phyloP scores from a whole-genome alignment of 495 filamentous ascomycete genomes.

The Penicillium egyptiacum region DNA sequence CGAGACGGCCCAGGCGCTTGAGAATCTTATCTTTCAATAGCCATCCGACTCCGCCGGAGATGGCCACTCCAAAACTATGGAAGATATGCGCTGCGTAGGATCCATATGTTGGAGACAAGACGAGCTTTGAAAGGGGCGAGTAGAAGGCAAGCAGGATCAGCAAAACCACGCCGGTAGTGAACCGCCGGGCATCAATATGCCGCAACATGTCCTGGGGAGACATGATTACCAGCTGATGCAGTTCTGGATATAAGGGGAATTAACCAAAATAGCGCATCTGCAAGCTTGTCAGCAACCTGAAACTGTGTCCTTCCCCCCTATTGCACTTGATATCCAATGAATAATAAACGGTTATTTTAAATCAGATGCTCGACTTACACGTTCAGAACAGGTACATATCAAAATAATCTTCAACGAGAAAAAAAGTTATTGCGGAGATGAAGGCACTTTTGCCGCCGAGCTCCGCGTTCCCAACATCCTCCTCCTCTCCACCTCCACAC shows the following conservation, averaged over 20 bases:
- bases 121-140: conserved; percentile 71
- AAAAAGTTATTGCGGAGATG: conserved; percentile 22
- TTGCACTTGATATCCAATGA: background rate
- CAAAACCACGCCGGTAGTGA: conserved; percentile 43
- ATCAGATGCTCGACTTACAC: conserved; percentile 22
- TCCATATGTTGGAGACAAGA: conserved; percentile 83
- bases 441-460: conserved; percentile 34
- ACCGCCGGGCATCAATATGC: conserved; percentile 31
- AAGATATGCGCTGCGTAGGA: conserved; percentile 69
- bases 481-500: conserved; percentile 12
- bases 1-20: conserved; percentile 40
- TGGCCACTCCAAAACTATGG: conserved; percentile 64
- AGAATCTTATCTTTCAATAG: conserved; percentile 53
- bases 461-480: conserved; percentile 30
- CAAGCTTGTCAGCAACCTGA: conserved; percentile 14
- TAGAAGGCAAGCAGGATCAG: conserved; percentile 69
- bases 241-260: conserved; percentile 12
- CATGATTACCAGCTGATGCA: conserved; percentile 24
- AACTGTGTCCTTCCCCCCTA: conserved; percentile 9
- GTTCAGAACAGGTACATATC: conserved; percentile 20
- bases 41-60: conserved; percentile 63
- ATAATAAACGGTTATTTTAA: background rate
- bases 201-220: conserved; percentile 30
- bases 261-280: conserved; percentile 12
- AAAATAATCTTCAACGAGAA: conserved; percentile 11